Percentiles rank a stretch among this genome's conserved stretches.
These are phyloP conservation scores for Hanseniaspora lachancei DNA, from an alignment of 805 yeast species.

Conservation along the genomic window DNA sequence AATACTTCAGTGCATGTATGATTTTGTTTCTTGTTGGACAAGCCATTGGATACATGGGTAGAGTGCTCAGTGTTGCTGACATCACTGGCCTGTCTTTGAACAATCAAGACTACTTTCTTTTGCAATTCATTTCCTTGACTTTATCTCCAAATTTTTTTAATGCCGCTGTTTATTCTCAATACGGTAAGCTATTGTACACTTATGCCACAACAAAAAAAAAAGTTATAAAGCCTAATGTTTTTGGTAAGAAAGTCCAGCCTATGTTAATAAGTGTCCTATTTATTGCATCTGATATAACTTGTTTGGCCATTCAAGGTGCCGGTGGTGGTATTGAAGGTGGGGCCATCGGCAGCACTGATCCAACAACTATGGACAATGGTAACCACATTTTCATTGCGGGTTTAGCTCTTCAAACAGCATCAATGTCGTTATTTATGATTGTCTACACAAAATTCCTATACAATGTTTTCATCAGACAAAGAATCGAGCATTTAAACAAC, in stretches of 20 bases:
- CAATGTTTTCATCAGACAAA: constrained; percentile 26
- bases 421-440: constrained; percentile 48
- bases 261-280: constrained; percentile 38
- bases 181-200: constrained; percentile 54
- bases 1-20: constrained; percentile 38
- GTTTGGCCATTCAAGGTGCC: constrained; percentile 53
- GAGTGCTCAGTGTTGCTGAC: constrained; percentile 36
- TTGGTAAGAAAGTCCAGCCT: constrained; percentile 26
- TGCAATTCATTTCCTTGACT: constrained; percentile 58
- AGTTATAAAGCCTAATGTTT: constrained; percentile 23
- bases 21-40: constrained; percentile 33
- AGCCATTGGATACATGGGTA: constrained; percentile 52
- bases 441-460: constrained; percentile 38
- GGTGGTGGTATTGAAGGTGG: constrained; percentile 66
- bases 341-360: constrained; percentile 26
- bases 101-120: constrained; percentile 34
- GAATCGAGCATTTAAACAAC: constrained; percentile 19
- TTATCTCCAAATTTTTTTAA: constrained; percentile 72
- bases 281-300: constrained; percentile 49
- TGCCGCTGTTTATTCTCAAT: constrained; percentile 67
- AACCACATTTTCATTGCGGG: constrained; percentile 57
- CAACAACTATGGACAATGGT: constrained; percentile 12
- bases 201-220: constrained; percentile 31
- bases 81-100: constrained; percentile 14
- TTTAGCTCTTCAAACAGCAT: constrained; percentile 57